Conservation (phyloP, 164 flowering plant genomes). For the Berberis vulgaris region DNA sequence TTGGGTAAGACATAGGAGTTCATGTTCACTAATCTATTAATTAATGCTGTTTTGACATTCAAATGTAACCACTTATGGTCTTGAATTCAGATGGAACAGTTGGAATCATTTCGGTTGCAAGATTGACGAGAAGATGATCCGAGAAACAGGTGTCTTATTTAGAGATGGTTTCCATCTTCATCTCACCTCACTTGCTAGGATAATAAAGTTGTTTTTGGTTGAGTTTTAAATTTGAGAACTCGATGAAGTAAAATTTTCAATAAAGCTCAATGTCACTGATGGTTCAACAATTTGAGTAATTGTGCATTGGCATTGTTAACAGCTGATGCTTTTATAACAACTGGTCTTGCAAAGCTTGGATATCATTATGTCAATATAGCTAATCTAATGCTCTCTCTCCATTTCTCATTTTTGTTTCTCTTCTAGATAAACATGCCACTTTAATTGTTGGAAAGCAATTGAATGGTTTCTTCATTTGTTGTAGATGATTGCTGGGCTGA, state of each 20-base stretch:
- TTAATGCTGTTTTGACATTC: not conserved
- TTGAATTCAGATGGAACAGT: not conserved
- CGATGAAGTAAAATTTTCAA: no score
- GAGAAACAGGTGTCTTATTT: constrained; percentile 14
- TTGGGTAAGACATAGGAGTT: no score
- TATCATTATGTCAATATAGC: constrained; percentile 18
- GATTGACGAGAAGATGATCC: constrained; percentile 17
- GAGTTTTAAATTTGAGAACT: no score
- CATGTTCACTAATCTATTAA: no score
- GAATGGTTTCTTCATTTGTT: not conserved
- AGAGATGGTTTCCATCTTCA: no score
- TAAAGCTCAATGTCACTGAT: not conserved
- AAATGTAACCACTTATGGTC: no score
- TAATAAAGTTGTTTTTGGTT: no score
- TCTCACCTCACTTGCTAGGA: no score
- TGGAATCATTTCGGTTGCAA: no score
- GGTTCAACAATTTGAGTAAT: not conserved
- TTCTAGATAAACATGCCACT: not conserved
- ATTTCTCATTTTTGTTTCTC: not conserved
- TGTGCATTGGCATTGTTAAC: constrained; percentile 3
- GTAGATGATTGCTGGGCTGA: constrained; percentile 78
- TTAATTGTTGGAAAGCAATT: not conserved
- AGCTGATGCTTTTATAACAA: constrained; percentile 60
- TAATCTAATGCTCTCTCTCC: constrained; percentile 5
- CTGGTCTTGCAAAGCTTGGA: constrained; percentile 45